Conservation (phyloP, 805 yeast genomes). For the Isabelozyma gotoi region DNA sequence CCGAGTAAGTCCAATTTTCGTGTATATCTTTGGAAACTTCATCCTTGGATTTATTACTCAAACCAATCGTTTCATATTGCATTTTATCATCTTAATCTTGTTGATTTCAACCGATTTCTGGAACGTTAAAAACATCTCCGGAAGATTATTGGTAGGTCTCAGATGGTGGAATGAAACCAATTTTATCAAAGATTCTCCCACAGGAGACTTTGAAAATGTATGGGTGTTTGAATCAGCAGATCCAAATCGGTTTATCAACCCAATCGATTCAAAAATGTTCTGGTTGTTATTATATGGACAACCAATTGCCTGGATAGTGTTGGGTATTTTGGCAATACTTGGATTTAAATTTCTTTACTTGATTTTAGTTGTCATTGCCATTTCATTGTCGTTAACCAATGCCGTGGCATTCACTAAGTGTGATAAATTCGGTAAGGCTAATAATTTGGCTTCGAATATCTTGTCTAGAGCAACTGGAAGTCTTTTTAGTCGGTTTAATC, state of each 20-base stretch:
- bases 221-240: slow-evolving; percentile 92
- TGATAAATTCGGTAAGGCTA: slow-evolving; percentile 88
- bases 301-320: slow-evolving; percentile 72
- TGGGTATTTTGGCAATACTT: slow-evolving; percentile 76
- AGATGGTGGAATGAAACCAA: slow-evolving; percentile 93
- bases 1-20: slow-evolving; percentile 60
- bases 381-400: slow-evolving; percentile 74
- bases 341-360: slow-evolving; percentile 72
- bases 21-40: slow-evolving; percentile 70
- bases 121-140: slow-evolving; percentile 89
- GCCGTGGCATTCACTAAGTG: slow-evolving; percentile 89
- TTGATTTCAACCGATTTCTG: slow-evolving; percentile 88
- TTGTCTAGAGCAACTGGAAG: slow-evolving; percentile 53
- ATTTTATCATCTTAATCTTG: slow-evolving; percentile 76
- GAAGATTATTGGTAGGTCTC: slow-evolving; percentile 85
- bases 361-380: slow-evolving; percentile 63
- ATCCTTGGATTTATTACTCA: slow-evolving; percentile 47
- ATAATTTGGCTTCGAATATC: slow-evolving; percentile 57
- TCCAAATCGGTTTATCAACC: slow-evolving; percentile 70
- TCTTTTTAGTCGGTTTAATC: slow-evolving; percentile 48
- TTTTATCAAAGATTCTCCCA: slow-evolving; percentile 41
- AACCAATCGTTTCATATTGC: slow-evolving; percentile 58
- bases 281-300: slow-evolving; percentile 78
- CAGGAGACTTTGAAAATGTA: slow-evolving; percentile 58
- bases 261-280: slow-evolving; percentile 86